Evolutionary conservation across 2,329 filamentous ascomycete genomes (phyloP).

Genomic region (Penicillium oxalicum): DNA sequence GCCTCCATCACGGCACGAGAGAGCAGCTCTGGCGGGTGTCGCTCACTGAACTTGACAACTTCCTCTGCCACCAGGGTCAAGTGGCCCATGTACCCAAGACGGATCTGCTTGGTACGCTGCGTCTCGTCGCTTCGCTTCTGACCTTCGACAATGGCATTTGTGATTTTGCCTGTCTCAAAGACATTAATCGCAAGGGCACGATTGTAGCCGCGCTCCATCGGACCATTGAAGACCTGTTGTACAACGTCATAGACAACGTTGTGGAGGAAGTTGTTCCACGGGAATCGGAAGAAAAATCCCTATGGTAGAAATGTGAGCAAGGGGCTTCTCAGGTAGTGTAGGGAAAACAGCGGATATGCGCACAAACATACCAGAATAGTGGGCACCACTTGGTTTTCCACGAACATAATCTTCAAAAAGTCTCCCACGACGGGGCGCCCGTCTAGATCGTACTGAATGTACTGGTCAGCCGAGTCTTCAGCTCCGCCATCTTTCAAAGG

Average conservation of each 20-base stretch:
- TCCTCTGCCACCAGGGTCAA: slow-evolving; percentile 95
- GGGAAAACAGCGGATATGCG: background rate
- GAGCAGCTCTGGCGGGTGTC: slow-evolving; percentile 80
- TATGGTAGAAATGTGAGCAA: slow-evolving; percentile 31
- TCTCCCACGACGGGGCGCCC: slow-evolving; percentile 83
- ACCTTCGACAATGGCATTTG: slow-evolving; percentile 84
- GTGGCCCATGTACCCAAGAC: slow-evolving; percentile 97
- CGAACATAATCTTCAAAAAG: slow-evolving; percentile 91
- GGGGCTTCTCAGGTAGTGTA: background rate
- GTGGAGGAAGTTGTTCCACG: slow-evolving; percentile 99
- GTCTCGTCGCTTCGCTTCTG: slow-evolving; percentile 82
- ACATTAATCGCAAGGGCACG: slow-evolving; percentile 82
- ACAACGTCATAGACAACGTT: slow-evolving; percentile 99
- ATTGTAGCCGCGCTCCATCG: slow-evolving; percentile 94
- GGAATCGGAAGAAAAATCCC: slow-evolving; percentile 97
- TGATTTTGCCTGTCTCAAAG: slow-evolving; percentile 85
- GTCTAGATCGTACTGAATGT: slow-evolving; percentile 55
- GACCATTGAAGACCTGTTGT: slow-evolving; percentile 97
- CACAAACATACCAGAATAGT: slow-evolving; percentile 73
- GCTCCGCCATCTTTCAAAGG: slow-evolving; percentile 17
- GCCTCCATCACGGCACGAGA: slow-evolving; percentile 79
- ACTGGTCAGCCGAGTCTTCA: slow-evolving; percentile 26
- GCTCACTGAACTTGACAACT: slow-evolving; percentile 95
- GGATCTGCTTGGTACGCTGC: slow-evolving; percentile 75
- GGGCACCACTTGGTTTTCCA: slow-evolving; percentile 87